Evolutionary conservation across 1,139 yeast genomes (phyloP), one percentile per base, ranked within the genome.

Genomic region (Magnusiomyces ingens): DNA sequence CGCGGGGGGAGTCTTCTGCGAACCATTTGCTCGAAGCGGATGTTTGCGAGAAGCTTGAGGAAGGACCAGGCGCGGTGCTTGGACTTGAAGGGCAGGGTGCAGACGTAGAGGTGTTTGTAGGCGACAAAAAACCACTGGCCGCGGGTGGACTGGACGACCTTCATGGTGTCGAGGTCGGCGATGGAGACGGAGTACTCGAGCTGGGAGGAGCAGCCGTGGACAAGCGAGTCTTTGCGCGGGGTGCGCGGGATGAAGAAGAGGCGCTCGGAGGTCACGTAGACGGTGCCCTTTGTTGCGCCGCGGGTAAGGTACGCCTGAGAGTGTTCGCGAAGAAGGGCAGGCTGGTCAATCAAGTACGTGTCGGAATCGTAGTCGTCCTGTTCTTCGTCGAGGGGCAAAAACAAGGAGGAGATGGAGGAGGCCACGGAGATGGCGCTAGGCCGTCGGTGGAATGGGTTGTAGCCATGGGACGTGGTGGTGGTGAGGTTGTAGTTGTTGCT

Each of bases 11-110:
- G 59, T 42, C 62, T 59, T 21, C 59, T 60, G 38, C 66, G 61
- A 38, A 67, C 66, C 58, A 59, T 62, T 50, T 65, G 68, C 56
- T 66, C 70, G 48, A 67, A 66, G 22, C 67, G 64, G 45, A 67
- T 59, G 50, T 67, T 67, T 32, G 67, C 58, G 45, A 67, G 60
- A 41, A 67, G 59, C 48, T 64, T 61, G 36, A 63, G 56, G 48
- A 66, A 67, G 17, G 66, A 60, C 19, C 60, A 57, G 21, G 68
- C 62, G 5, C 67, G 59, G 21, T 53, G 44, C 37, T 59, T 57
- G 13, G 64, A 58, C 22, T 65, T 59, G 52, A 67, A 67, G 22
- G 68, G 68, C 11, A 67, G 59, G 1, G 68, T 59, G 45, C 62
- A 57, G 53, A 64, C 55, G 47, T 59, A 56, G 37, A 58, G 52